Evolutionary conservation across 352 stramenopile genomes (phyloP).

Genomic region (Pythium folliculosum): DNA sequence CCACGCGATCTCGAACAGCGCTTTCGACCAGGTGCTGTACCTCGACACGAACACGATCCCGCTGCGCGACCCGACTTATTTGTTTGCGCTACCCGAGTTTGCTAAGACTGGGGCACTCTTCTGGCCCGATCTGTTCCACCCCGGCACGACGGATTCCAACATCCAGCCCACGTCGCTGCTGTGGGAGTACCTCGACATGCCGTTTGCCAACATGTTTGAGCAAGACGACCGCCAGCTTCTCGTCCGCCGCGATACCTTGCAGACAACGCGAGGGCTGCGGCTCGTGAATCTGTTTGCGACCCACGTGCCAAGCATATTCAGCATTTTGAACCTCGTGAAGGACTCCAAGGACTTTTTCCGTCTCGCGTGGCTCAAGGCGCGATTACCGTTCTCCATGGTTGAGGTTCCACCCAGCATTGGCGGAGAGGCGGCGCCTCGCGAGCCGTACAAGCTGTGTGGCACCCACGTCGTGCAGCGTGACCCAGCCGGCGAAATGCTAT

Average conservation of each 20-base stretch:
- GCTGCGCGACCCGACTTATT: conserved; percentile 28
- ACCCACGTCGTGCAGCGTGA: conserved; percentile 33
- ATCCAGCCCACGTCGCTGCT: conserved; percentile 21
- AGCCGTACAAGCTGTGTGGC: conserved; percentile 24
- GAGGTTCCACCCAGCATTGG: conserved; percentile 18
- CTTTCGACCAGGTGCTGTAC: conserved; percentile 28
- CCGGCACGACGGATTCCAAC: conserved; percentile 23
- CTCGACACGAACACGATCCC: conserved; percentile 18
- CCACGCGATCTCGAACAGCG: conserved; percentile 23
- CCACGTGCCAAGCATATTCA: conserved; percentile 24
- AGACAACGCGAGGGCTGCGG: conserved; percentile 8
- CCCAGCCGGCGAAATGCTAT: conserved; percentile 18
- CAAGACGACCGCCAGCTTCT: conserved; percentile 33
- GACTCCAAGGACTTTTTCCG: conserved; percentile 34
- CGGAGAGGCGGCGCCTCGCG: background rate
- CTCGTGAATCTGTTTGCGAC: conserved; percentile 26
- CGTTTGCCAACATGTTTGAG: conserved; percentile 33
- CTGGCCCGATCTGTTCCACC: conserved; percentile 33
- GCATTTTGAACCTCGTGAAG: conserved; percentile 15
- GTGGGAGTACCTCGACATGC: conserved; percentile 31
- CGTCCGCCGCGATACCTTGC: conserved; percentile 12
- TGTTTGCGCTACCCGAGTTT: conserved; percentile 29
- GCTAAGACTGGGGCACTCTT: conserved; percentile 26
- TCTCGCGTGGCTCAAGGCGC: conserved; percentile 31
- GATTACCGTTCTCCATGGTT: conserved; percentile 26